phyloP scores from a whole-genome alignment of 1,139 yeast species.

The Hansenula lynferdii region DNA sequence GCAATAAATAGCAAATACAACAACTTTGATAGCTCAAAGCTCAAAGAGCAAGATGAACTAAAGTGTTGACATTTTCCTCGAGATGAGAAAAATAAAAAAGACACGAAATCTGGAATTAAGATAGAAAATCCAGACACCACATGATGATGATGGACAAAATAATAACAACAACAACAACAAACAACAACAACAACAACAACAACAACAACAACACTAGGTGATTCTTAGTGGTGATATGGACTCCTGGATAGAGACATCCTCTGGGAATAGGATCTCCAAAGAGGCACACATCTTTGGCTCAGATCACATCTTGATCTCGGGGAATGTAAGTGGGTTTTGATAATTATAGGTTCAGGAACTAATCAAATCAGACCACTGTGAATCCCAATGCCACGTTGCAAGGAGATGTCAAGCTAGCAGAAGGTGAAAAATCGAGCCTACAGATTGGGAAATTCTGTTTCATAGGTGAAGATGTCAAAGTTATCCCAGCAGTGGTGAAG shows the following conservation, averaged over 20 bases:
- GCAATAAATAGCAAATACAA: neutral
- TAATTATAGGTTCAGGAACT: constrained; percentile 6
- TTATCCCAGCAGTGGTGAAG: constrained; percentile 31
- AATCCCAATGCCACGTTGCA: constrained; percentile 30
- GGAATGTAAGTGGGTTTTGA: constrained; percentile 24
- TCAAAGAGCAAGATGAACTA: neutral
- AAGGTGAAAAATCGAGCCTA: constrained; percentile 39
- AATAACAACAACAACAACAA: neutral
- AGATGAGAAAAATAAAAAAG: neutral
- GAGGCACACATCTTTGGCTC: constrained; percentile 40
- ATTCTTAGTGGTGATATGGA: constrained; percentile 1
- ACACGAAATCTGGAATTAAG: neutral
- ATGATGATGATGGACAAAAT: neutral
- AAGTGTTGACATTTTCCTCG: too few species aligned
- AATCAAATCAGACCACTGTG: constrained; percentile 23
- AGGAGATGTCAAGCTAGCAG: constrained; percentile 39
- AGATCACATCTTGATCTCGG: constrained; percentile 40
- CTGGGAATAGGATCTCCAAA: constrained; percentile 55
- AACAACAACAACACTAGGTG: too few species aligned
- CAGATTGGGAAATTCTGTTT: constrained; percentile 49
- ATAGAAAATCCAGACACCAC: constrained; percentile 1
- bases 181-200: too few species aligned
- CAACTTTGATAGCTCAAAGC: neutral
- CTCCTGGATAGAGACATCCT: constrained; percentile 39
- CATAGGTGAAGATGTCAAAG: constrained; percentile 27